These are phyloP conservation scores for Globisporangium polare DNA, from an alignment of 352 stramenopile species.

Conservation along the genomic window DNA sequence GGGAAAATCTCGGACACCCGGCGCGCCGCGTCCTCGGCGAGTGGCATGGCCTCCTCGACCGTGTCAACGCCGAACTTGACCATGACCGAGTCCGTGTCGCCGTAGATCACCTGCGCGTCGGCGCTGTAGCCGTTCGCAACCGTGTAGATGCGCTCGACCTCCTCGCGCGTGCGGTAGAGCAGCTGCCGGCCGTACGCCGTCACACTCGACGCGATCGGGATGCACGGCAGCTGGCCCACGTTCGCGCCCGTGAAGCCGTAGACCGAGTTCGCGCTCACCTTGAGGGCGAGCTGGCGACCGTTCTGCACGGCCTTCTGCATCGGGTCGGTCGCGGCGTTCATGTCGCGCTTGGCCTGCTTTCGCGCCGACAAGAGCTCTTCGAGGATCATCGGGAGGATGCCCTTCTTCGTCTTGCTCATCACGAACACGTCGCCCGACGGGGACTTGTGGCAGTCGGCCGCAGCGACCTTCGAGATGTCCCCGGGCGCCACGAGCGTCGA, in stretches of 20 bases:
- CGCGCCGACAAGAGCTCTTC: conserved; percentile 96
- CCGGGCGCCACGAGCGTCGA: conserved; percentile 93
- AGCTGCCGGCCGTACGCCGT: conserved; percentile 98
- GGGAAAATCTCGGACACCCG: conserved; percentile 97
- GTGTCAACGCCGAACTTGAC: conserved; percentile 98
- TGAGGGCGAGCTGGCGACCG: conserved; percentile 95
- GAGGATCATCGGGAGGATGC: conserved; percentile 98
- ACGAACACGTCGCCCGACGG: conserved; percentile 97
- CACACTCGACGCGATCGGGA: conserved; percentile 97
- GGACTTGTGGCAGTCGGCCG: conserved; percentile 89
- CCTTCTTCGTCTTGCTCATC: conserved; percentile 93
- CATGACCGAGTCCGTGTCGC: conserved; percentile 99
- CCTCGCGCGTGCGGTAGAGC: conserved; percentile 96
- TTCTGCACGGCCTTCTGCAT: conserved; percentile 99
- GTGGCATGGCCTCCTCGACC: conserved; percentile 96
- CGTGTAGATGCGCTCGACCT: conserved; percentile 97
- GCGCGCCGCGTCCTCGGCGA: conserved; percentile 96
- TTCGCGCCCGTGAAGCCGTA: conserved; percentile 99
- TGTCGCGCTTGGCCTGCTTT: conserved; percentile 99
- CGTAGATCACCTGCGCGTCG: conserved; percentile 98
- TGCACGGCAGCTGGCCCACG: conserved; percentile 97
- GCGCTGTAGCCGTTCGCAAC: conserved; percentile 91
- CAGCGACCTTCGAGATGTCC: conserved; percentile 60
- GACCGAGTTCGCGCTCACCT: conserved; percentile 98
- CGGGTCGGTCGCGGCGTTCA: conserved; percentile 98